These are phyloP conservation scores for Quercus engelmannii DNA, from an alignment of 306 rosid species.

Conservation along the genomic window DNA sequence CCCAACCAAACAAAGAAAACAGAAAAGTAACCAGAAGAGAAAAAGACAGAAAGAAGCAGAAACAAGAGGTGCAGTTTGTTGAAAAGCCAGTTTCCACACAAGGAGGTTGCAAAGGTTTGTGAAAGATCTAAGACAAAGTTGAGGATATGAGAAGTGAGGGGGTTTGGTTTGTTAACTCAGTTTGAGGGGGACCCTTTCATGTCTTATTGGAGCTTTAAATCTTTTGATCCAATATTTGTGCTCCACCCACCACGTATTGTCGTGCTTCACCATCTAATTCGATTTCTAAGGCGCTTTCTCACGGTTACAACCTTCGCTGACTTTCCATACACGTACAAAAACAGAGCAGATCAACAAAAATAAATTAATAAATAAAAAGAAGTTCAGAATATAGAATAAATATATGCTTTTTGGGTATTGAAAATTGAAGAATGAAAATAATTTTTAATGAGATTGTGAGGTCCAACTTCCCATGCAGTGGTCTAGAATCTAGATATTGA, in stretches of 20 bases:
- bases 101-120: neutral
- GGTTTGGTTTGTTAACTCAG: slow-evolving; percentile 12
- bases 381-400: no score
- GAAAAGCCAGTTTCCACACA: neutral
- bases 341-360: neutral
- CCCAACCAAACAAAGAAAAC: neutral
- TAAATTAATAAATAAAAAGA: neutral
- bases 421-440: no score
- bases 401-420: no score
- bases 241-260: slow-evolving; percentile 66
- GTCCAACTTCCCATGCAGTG: no score
- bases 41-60: neutral
- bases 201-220: neutral
- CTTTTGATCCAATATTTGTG: slow-evolving; percentile 39
- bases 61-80: neutral
- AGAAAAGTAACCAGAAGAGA: neutral
- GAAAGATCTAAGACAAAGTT: slow-evolving; percentile 2
- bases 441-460: no score
- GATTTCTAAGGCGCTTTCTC: neutral
- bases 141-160: slow-evolving; percentile 7
- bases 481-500: no score
- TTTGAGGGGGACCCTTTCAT: slow-evolving; percentile 6
- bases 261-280: neutral
- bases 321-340: neutral
- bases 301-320: slow-evolving; percentile 8